These are phyloP conservation scores for Marchantia polymorpha DNA, from an alignment of 225 moss, liverwort and hornwort genomes.

Conservation along the genomic window DNA sequence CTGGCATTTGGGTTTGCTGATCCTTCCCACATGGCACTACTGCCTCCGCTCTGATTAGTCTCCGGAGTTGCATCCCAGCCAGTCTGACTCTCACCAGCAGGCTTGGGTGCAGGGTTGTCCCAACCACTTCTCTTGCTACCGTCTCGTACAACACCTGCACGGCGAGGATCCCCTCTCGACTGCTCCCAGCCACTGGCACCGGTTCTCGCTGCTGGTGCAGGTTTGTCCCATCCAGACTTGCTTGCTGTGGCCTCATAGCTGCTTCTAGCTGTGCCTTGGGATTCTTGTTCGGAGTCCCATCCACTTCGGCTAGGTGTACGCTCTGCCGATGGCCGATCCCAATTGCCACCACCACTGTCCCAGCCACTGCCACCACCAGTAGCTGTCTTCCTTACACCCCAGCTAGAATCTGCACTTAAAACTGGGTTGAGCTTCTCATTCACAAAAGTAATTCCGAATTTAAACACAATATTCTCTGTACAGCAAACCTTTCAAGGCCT, in stretches of 20 bases:
- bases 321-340: slow-evolving; percentile 30
- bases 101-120: slow-evolving; percentile 30
- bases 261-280: slow-evolving; percentile 45
- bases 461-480: background rate
- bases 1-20: slow-evolving; percentile 4
- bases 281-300: slow-evolving; percentile 73
- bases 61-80: slow-evolving; percentile 28
- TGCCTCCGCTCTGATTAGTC: slow-evolving; percentile 24
- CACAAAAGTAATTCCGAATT: background rate
- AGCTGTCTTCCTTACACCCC: slow-evolving; percentile 37
- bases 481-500: background rate
- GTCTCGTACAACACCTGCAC: slow-evolving; percentile 22
- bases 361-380: slow-evolving; percentile 23
- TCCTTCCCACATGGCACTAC: slow-evolving; percentile 26
- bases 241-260: slow-evolving; percentile 43
- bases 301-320: slow-evolving; percentile 43
- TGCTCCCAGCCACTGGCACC: slow-evolving; percentile 37
- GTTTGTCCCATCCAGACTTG: slow-evolving; percentile 33
- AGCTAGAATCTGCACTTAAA: slow-evolving; percentile 34
- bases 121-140: slow-evolving; percentile 27
- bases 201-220: slow-evolving; percentile 8
- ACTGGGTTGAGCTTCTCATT: background rate
- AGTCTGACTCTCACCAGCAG: slow-evolving; percentile 14
- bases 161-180: slow-evolving; percentile 44
- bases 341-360: slow-evolving; percentile 25